Conservation (phyloP, 2,329 filamentous ascomycete species). For the Clonostachys solani region DNA sequence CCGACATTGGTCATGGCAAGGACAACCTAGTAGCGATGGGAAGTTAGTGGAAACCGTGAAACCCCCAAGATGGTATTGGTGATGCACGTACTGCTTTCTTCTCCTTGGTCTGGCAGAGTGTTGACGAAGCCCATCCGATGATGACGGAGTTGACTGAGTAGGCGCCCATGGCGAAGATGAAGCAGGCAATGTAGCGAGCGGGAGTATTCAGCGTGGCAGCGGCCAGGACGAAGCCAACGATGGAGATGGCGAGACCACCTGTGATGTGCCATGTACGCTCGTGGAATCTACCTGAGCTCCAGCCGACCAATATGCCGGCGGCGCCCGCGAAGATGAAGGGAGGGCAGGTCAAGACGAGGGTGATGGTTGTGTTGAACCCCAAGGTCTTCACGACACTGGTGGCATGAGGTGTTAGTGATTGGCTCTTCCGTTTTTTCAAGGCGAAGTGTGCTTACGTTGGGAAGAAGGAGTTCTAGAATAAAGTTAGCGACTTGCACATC, state of each 20-base stretch:
- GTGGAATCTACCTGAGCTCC: conserved; percentile 42
- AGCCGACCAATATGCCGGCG: conserved; percentile 39
- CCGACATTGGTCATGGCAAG: conserved; percentile 44
- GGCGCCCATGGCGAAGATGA: conserved; percentile 34
- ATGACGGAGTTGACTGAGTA: conserved; percentile 42
- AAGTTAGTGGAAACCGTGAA: background rate
- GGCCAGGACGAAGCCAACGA: conserved; percentile 36
- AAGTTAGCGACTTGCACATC: too few relatives aligned
- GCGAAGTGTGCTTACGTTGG: conserved; percentile 11
- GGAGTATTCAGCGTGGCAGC: conserved; percentile 28
- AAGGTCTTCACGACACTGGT: conserved; percentile 39
- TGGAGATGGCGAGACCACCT: conserved; percentile 29
- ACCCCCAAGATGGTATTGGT: background rate
- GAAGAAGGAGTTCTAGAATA: conserved; percentile 34
- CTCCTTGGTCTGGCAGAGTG: conserved; percentile 40
- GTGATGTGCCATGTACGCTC: conserved; percentile 48
- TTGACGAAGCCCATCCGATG: conserved; percentile 38
- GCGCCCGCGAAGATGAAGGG: conserved; percentile 45
- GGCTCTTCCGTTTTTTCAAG: too few relatives aligned
- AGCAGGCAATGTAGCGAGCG: conserved; percentile 33
- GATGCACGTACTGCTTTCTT: conserved; percentile 33
- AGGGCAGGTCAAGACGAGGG: conserved; percentile 46
- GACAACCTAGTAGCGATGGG: conserved; percentile 15
- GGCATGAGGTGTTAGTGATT: background rate
- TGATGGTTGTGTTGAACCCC: conserved; percentile 42